Base-by-base conservation (phyloP, 345 rosid species). In the Corchorus capsularis region DNA sequence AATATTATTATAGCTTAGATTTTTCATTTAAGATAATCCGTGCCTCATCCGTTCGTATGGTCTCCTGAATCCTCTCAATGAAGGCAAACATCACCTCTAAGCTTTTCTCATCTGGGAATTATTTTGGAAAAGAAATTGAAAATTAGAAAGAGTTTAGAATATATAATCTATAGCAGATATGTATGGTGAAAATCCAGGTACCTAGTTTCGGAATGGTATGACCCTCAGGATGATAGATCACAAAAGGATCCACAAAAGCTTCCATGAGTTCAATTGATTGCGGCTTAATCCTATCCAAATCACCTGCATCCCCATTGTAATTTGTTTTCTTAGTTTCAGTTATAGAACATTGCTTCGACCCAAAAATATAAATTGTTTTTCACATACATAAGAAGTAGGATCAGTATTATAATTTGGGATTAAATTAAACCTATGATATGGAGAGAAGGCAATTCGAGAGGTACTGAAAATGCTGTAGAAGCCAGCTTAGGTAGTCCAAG, bases 231-330 rank as follows among this genome's bases (percentile, higher is more conserved):
- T 82, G 85, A 56, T 63, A 49, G 15, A 82, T 70, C 50, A 79
- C 78, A 5, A 63, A 3, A 4, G 83, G 85, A 63, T 82, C 80
- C 37, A 82, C 83, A 72, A 76, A 82, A 14, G 70, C 73, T 8
- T 79, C 59, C 16, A 77, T 19, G 5, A 79, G 59, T 27, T 46
- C 67, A 1, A 16, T 63, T 14, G 76, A 71, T 6, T 82, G 74
- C 62, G 16, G 73, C 80, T 76, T 79, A 54, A 63, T 82, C 81
- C 72, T 54, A 63, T 82, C 81, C 72, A 8, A 13, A 16, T 74
- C 79, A 27, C 73, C 81, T 81, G 11, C 61, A 61, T 27, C 27
- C 27, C 27, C 27, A 27, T 27, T 27, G 27, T 27, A 27, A 27
- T 27, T 27, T 27, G 27, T 27, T 27, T 0, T 0, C 27, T 27